Base-by-base conservation (phyloP, 2,329 filamentous ascomycete species). In the Pseudocercospora cruenta region DNA sequence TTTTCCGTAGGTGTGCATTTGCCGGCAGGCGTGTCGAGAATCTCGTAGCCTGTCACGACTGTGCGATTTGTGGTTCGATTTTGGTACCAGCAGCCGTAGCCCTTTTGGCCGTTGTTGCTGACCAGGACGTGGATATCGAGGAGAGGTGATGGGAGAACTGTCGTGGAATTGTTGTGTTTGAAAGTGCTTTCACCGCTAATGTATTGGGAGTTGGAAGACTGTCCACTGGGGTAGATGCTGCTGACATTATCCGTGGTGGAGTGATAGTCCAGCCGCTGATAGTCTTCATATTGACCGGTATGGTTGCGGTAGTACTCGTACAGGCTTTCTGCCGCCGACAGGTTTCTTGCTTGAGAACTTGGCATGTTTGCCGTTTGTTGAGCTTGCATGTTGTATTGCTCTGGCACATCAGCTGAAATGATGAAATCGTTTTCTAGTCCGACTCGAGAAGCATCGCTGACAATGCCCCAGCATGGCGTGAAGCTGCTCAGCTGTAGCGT, bases 21-120 rank as follows among this genome's bases (percentile, higher is more conserved):
- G 2, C 57, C 57, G 2, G 33, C 57, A 9, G 55, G 9, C 16
- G 55, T 55, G 16, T 55, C 9, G 10, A 55, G 51, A 16, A 55
- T 55, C 4, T 55, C 22, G 26, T 55, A 55, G 22, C 14, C 51
- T 55, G 51, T 55, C 3, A 31, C 24, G 7, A 55, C 51, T 6
- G 7, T 26, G 26, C 10, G 22, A 9, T 33, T 54, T 21, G 21
- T 24, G 2, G 19, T 28, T 7, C 14, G 19, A 28, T 54, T 55
- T 26, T 26, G 51, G 16, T 55, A 55, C 51, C 51, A 55, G 51
- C 51, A 55, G 22, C 51, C 51, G 51, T 5, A 55, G 22, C 51
- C 51, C 8, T 55, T 33, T 31, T 33, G 51, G 8, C 16, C 26
- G 26, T 19, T 26, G 16, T 28, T 26, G 51, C 12, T 33, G 26